Base-by-base conservation (phyloP, 164 flowering plant genomes). In the Litsea cubeba region DNA sequence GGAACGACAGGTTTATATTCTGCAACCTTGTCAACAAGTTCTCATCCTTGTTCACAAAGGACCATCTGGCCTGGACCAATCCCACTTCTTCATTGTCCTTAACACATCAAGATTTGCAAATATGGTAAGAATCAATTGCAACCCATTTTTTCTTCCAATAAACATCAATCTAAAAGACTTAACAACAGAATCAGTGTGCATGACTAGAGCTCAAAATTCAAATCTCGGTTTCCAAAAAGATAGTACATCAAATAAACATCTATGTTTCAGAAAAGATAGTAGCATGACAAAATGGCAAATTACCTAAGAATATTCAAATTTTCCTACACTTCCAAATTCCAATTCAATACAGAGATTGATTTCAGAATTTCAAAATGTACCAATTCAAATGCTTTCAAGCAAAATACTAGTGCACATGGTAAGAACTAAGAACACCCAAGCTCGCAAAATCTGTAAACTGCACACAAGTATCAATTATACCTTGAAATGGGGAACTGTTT, bases 1-100 rank as follows among this genome's bases (percentile, higher is more conserved):
- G 99, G 72, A 95, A 95, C 0, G 90, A 68, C 71, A 95, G 82
- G 72, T 95, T 95, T 7, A 95, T 78, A 82, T 91, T 85, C 85
- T 95, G 99, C 83, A 95, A 72, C 74, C 99, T 86, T 0, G 99
- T 95, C 18, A 95, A 78, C 79, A 95, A 73, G 75, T 95, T 95
- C 86, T 95, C 99, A 71, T 95, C 97, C 81, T 87, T 90, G 85
- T 95, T 95, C 79, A 95, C 99, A 83, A 95, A 95, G 2, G 99
- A 92, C 99, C 99, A 95, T 75, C 99, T 91, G n/a, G 99, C 98
- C 72, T 95, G 99, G 78, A 95, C 99, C 80, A 95, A 76, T 17
- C 87, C 99, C 12, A 95, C 64, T 20, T 95, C 97, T 26, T 90
- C 98, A 57, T 93, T 91, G 71, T 87, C 97, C 98, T 93, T 86